Evolutionary conservation across 164 flowering plant genomes (phyloP).

Genomic region (Piper betle): DNA sequence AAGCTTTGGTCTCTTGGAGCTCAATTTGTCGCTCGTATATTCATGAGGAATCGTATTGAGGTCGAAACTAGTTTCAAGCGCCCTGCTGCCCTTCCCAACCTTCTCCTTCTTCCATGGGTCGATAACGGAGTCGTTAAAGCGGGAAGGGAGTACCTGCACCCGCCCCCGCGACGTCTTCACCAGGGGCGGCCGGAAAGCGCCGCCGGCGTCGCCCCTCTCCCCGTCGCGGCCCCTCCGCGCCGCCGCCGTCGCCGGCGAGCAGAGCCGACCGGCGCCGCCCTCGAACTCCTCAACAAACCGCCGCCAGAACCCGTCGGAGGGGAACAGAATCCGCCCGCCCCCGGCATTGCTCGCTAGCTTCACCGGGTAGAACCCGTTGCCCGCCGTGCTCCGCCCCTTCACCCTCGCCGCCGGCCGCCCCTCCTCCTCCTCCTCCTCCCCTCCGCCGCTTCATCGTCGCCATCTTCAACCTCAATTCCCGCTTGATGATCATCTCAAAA

Average conservation of each 20-base stretch:
- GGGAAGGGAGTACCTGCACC: slow-evolving; percentile 40
- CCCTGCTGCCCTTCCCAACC: slow-evolving; percentile 13
- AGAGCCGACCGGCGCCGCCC: slow-evolving; percentile 10
- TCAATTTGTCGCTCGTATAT: slow-evolving; percentile 16
- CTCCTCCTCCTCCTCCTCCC: slow-evolving; percentile 15
- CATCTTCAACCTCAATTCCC: slow-evolving; percentile 30
- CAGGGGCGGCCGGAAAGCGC: slow-evolving; percentile 19
- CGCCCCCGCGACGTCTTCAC: slow-evolving; percentile 45
- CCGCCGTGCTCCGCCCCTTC: slow-evolving; percentile 22
- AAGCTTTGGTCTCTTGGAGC: slow-evolving; percentile 15
- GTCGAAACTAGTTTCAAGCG: slow-evolving; percentile 14
- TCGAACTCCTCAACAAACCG: slow-evolving; percentile 8
- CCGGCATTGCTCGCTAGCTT: slow-evolving; percentile 50
- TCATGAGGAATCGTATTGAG: slow-evolving; percentile 15
- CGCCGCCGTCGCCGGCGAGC: slow-evolving; percentile 17
- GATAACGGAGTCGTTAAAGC: slow-evolving; percentile 38
- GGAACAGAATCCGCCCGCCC: slow-evolving; percentile 36
- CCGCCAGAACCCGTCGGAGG: slow-evolving; percentile 11
- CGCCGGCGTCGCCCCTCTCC: slow-evolving; percentile 6
- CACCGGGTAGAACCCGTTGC: slow-evolving; percentile 23
- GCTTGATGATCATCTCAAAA: slow-evolving; percentile 28
- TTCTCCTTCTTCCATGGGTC: slow-evolving; percentile 30
- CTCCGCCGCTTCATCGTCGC: slow-evolving; percentile 35
- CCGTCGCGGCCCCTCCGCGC: slow-evolving; percentile 1
- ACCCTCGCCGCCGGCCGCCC: slow-evolving; percentile 11